Base-by-base conservation (phyloP, 2,329 filamentous ascomycete genomes). In the Hypoxylon sp. region DNA sequence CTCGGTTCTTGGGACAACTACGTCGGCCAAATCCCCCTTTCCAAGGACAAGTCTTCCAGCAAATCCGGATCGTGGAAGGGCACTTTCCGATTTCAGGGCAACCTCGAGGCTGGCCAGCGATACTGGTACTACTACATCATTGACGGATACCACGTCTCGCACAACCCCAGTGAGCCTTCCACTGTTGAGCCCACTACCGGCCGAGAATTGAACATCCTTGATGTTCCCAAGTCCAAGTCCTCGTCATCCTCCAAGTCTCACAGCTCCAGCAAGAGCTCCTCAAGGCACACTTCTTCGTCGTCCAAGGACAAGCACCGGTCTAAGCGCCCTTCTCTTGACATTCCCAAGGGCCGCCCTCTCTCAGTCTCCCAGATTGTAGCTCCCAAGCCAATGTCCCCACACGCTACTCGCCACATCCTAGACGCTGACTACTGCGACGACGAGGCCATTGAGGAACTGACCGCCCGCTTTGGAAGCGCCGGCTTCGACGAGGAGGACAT, bases 51-150 rank as follows among this genome's bases (percentile, higher is more conserved):
- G 84, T 83, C 86, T 78, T 88, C 91, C 52, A 90, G 91, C 83
- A 97, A 97, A 86, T 89, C 91, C 63, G 94, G 94, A 79, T 92
- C 92, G 75, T 98, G 95, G 94, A 93, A 94, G 81, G 96, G 95
- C 78, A 97, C 93, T 77, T 98, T 99, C 87, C 91, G 93, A 84
- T 98, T 99, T 85, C 92, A 96, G 83, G 91, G 91, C 69, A 95
- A 93, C 67, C 88, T 98, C 76, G 90, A 95, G 85, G 86, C 93
- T 76, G 94, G 95, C 80, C 90, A 93, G 80, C 91, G 95, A 80
- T 98, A 98, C 90, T 99, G 96, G 96, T 99, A 98, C 90, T 99
- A 99, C 90, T 99, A 98, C 88, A 98, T 98, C 90, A 96, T 98
- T 82, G 96, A 99, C 81, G 96, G 96, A 75, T 98, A 98, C 89